Evolutionary conservation across 345 rosid genomes (phyloP), one percentile per base, ranked within the genome.

Genomic region (Eucalyptus guilfoylei): DNA sequence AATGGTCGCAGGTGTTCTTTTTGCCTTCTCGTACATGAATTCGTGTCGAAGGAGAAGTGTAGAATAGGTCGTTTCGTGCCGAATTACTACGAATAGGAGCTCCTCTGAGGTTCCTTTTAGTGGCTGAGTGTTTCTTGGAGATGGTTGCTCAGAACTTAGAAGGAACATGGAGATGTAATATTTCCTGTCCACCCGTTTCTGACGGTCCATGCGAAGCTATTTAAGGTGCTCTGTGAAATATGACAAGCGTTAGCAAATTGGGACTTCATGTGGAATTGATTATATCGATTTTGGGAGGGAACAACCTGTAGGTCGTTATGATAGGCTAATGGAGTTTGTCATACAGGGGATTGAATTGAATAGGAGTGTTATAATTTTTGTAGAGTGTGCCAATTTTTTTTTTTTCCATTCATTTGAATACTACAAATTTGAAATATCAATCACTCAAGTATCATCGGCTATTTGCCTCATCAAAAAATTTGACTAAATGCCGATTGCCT

Each of bases 391-490:
- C 9, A 17, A 50, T 3, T 1, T 54, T 21, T 49, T 52, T n/a
- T 52, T 21, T 21, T 54, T 52, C 26, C 24, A 0, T 24, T 55
- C 6, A 55, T 10, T 55, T 24, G 3, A 55, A 55, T 24, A 21
- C 0, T 13, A 55, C 30, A 55, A 55, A 55, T 55, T 55, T 55
- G 12, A 55, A 24, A 24, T 1, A 23, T 55, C 12, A 0, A 55
- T 24, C 28, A 52, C 0, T 19, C 19, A 0, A 52, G 24, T 55
- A 0, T 0, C 13, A 55, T 55, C 0, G 1, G 0, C 6, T 23
- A 55, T 21, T 55, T 55, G 3, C 30, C 6, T 55, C 55, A 52
- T 52, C 4, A 0, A 2, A 52, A 52, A 52, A 52, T 52, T 1
- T 52, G 0, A 17, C 55, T 19, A 19, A 52, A 3, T 0, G 2